These are phyloP conservation scores for Jaltomata sinuosa DNA, from an alignment of 257 asterid species.

Conservation along the genomic window DNA sequence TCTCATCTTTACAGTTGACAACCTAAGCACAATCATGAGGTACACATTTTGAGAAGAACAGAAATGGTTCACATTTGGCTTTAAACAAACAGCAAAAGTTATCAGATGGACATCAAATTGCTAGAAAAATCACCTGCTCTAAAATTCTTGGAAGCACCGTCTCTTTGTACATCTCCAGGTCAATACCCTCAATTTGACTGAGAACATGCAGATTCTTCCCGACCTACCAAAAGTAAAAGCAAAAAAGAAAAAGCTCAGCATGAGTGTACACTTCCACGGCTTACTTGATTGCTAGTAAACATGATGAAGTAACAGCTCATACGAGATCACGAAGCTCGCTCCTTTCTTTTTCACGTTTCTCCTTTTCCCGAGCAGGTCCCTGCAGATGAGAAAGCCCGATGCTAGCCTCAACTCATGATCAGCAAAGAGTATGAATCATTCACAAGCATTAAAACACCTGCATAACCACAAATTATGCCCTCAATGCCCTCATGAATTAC, in stretches of 20 bases:
- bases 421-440: conserved; percentile 31
- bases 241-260: conserved; percentile 6
- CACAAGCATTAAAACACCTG: conserved; percentile 23
- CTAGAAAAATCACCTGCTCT: conserved; percentile 65
- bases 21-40: conserved; percentile 37
- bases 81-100: not conserved
- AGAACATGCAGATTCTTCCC: conserved; percentile 98
- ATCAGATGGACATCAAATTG: not conserved
- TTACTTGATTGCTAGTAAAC: conserved; percentile 7
- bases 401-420: conserved; percentile 34
- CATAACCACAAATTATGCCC: conserved; percentile 31
- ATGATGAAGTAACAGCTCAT: conserved; percentile 16
- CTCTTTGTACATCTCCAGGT: conserved; percentile 94
- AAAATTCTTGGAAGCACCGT: conserved; percentile 87
- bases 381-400: conserved; percentile 43
- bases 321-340: conserved; percentile 99
- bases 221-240: conserved; percentile 49
- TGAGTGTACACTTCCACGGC: conserved; percentile 17
- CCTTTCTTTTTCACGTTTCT: conserved; percentile 94
- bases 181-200: conserved; percentile 96
- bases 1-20: conserved; percentile 97
- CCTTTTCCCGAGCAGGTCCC: conserved; percentile 97
- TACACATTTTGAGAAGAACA: not conserved
- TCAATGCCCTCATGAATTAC: conserved; percentile 31
- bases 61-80: not conserved